Evolutionary conservation across 2,329 filamentous ascomycete genomes (phyloP).

Genomic region (Grosmannia serpens): DNA sequence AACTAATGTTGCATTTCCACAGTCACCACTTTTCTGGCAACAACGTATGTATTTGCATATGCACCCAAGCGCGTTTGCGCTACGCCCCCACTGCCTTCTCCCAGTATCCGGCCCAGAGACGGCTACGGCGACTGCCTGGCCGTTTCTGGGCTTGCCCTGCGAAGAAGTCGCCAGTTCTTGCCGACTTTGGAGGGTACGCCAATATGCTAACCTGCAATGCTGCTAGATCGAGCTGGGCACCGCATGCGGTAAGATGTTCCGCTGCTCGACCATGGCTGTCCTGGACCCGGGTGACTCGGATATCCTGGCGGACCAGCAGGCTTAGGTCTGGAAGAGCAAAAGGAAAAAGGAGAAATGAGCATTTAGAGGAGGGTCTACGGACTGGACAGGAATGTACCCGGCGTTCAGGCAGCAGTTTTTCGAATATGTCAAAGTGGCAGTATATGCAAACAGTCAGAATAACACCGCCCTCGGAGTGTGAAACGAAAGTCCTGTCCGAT

Average conservation of each 20-base stretch:
- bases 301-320: conserved; percentile 71
- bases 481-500: background rate
- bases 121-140: background rate
- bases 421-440: background rate
- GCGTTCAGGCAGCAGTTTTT: conserved; percentile 3
- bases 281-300: conserved; percentile 97
- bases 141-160: conserved; percentile 54
- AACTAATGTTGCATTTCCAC: background rate
- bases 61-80: background rate
- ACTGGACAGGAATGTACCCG: conserved; percentile 2
- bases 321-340: conserved; percentile 31
- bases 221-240: conserved; percentile 92
- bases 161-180: conserved; percentile 63
- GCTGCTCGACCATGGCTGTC: conserved; percentile 94
- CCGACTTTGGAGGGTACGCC: conserved; percentile 79
- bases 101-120: conserved; percentile 17
- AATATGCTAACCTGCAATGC: conserved; percentile 37
- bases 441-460: background rate
- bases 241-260: conserved; percentile 96
- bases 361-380: background rate
- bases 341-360: background rate
- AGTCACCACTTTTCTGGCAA: conserved; percentile 91
- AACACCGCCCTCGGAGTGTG: background rate
- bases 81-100: conserved; percentile 6
- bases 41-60: conserved; percentile 66